Evolutionary conservation across 225 moss, liverwort and hornwort genomes (phyloP), one percentile per base, ranked within the genome.

Genomic region (Neckera pumila): DNA sequence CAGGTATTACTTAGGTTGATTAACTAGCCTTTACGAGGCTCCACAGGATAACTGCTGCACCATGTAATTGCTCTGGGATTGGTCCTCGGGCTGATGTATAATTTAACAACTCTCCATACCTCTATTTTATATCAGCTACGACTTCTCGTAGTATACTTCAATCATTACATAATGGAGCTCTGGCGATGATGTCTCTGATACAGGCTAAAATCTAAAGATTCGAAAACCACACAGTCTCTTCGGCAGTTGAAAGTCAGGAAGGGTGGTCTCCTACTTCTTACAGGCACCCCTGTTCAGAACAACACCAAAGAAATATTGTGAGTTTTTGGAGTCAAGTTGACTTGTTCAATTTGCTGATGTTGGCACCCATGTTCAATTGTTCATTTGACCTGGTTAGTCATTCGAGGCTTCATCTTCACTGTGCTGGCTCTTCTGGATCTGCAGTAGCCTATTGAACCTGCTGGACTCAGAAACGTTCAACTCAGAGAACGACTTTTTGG

Each of bases 281-380:
- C 97, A 31, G 97, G 97, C 85, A 97, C 97, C 59, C 97, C 96
- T 84, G 96, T 97, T 25, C 96, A 97, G 77, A 97, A 97, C 76
- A 97, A 95, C 77, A 97, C 96, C 53, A 96, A 92, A 89, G 97
- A 97, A 84, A 94, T 97, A 71, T 97, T 97, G 97, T 97, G 92
- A 95, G 93, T 85, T 43, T 28, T 27, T 18, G 49, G 15, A 61
- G 28, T 30, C 22, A 62, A 79, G 63, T 31, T 34, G 73, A 62
- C 64, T 4, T 20, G 8, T 54, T 42, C 26, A 20, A 23, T 36
- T 58, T 61, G 62, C 38, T 72, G 45, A 72, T 61, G 61, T 65
- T 66, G 7, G 36, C n/a, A 38, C 19, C 26, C 34, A 18, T 47
- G 14, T 81, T 42, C 21, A 30, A 20, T 77, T 77, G 23, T 42